Evolutionary conservation across 768 basidiomycete genomes (phyloP), one percentile per base, ranked within the genome.

Genomic region (Pulveroboletus ravenelii): DNA sequence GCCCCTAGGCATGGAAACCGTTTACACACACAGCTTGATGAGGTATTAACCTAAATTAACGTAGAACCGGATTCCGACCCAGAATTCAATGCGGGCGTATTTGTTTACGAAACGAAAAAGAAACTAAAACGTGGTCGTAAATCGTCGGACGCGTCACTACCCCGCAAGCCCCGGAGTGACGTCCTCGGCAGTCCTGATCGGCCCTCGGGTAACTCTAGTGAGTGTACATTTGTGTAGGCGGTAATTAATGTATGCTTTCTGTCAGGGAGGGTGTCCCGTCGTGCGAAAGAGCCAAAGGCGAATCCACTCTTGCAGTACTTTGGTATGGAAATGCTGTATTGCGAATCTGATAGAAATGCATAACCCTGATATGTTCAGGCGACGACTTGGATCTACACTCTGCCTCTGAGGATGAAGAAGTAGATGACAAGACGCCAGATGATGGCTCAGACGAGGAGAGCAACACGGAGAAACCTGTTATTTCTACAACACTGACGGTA

Each of bases 291-390:
- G 12, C 44, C 48, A 10, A 54, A 54, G 47, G 41, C 37, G 17
- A 81, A 81, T 56, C 77, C 78, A 1, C 64, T 82, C 3, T 61
- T 72, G 36, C 64, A 74, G 47, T 82, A 72, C 52, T 82, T 82
- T 47, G 74, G 80, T 77, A 51, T 29, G 73, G 34, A 32, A 13
- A 35, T 25, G 9, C 14, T 14, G 4, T 35, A 5, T 23, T 6
- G 2, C 1, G 6, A 18, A 32, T 17, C 15, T 45, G 15, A 35
- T 17, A 0, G 5, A 31, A 12, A 23, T 29, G 7, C n/a, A 32
- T 52, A 31, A 54, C 18, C 15, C 45, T 14, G 7, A 14, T 50
- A 34, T 18, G 2, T 58, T 41, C 51, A 73, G 76, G 64, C 7
- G 59, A 70, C 50, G 70, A 75, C 39, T 56, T 83, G 35, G 75